phyloP scores from a whole-genome alignment of 352 stramenopile species.

The Phytophthora nicotianae region DNA sequence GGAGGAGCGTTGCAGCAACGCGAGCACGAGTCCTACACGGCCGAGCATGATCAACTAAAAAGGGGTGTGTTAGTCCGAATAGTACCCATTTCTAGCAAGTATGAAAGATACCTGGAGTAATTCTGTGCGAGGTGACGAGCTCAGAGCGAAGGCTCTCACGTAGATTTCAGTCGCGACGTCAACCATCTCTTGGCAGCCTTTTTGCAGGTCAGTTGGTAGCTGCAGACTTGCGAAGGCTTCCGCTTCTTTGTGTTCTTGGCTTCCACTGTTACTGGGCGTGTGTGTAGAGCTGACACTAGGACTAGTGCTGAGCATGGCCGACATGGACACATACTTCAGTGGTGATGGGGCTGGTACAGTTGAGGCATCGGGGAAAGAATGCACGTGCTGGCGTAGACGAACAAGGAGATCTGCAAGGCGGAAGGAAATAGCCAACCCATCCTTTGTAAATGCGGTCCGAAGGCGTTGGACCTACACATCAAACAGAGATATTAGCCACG shows the following conservation, averaged over 20 bases:
- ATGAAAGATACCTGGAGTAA: slow-evolving; percentile 44
- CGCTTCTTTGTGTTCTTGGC: slow-evolving; percentile 21
- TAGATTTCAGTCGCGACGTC: slow-evolving; percentile 33
- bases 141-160: slow-evolving; percentile 45
- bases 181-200: slow-evolving; percentile 41
- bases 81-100: not conserved
- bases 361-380: slow-evolving; percentile 35
- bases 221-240: slow-evolving; percentile 35
- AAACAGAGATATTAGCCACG: slow-evolving; percentile 11
- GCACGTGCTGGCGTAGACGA: slow-evolving; percentile 43
- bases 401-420: slow-evolving; percentile 37
- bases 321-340: slow-evolving; percentile 48
- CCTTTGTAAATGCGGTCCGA: slow-evolving; percentile 12
- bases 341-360: slow-evolving; percentile 11
- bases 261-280: slow-evolving; percentile 14
- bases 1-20: slow-evolving; percentile 15
- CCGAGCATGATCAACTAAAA: slow-evolving; percentile 47
- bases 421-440: slow-evolving; percentile 29
- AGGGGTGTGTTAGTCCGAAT: slow-evolving; percentile 9
- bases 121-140: slow-evolving; percentile 33
- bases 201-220: slow-evolving; percentile 24
- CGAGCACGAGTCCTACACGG: slow-evolving; percentile 42
- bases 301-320: slow-evolving; percentile 50
- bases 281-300: slow-evolving; percentile 31
- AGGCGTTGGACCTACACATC: slow-evolving; percentile 39